Percentiles rank a stretch among this genome's conserved stretches.
phyloP scores from a whole-genome alignment of 768 basidiomycete genomes.

The Pisolithus microcarpus region DNA sequence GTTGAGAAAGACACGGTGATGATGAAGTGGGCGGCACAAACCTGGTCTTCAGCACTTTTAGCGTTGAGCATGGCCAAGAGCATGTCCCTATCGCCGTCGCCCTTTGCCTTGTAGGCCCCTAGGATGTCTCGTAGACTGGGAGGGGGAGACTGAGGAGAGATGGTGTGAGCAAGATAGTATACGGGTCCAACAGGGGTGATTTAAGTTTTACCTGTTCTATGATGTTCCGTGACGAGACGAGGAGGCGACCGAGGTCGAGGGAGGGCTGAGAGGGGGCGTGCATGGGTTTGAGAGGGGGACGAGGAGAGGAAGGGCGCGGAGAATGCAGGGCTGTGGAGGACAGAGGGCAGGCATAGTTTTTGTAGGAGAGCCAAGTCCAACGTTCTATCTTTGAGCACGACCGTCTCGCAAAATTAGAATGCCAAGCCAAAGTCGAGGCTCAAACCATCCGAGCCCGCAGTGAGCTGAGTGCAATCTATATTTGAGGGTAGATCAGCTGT shows the following conservation, averaged over 20 bases:
- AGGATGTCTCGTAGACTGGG: slow-evolving; percentile 83
- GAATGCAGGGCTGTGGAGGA: slow-evolving; percentile 10
- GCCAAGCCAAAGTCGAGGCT: slow-evolving; percentile 37
- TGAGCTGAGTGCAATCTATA: slow-evolving; percentile 7
- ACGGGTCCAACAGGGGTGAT: slow-evolving; percentile 2
- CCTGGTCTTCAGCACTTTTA: slow-evolving; percentile 91
- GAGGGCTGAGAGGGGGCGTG: slow-evolving; percentile 6
- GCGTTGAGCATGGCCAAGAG: slow-evolving; percentile 85
- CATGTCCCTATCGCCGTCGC: slow-evolving; percentile 90
- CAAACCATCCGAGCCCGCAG: slow-evolving; percentile 14
- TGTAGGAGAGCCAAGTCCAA: slow-evolving; percentile 40
- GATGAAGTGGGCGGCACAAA: slow-evolving; percentile 27
- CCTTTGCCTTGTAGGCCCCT: slow-evolving; percentile 73
- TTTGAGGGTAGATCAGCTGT: neutral
- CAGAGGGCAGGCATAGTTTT: slow-evolving; percentile 20
- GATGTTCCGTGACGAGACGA: slow-evolving; percentile 39
- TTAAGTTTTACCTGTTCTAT: slow-evolving; percentile 36
- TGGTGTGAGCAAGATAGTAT: neutral
- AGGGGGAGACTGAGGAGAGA: slow-evolving; percentile 51
- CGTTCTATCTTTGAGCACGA: slow-evolving; percentile 38
- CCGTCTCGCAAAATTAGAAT: slow-evolving; percentile 34
- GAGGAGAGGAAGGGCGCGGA: too few species aligned
- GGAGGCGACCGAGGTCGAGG: slow-evolving; percentile 26
- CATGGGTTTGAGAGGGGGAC: slow-evolving; percentile 12
- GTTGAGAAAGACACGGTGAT: slow-evolving; percentile 3